Base-by-base conservation (phyloP, 257 asterid species). In the Solanum okadae region DNA sequence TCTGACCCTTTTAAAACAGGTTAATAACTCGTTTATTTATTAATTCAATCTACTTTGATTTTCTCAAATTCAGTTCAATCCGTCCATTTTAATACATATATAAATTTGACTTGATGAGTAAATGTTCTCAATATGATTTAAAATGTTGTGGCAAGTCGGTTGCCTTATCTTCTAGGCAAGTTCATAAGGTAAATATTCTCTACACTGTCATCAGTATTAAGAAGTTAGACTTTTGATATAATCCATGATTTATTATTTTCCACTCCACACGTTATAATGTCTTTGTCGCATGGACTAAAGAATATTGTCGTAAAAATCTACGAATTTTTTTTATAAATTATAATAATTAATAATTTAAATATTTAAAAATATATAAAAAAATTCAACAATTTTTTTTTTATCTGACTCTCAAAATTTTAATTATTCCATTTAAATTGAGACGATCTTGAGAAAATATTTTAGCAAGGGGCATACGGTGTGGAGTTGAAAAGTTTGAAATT, bases 401-500 rank as follows among this genome's bases (percentile, higher is more conserved):
- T 22, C 1, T 22, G 1, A 59, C 68, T 59, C 12, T 22, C 5
- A 22, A 22, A 59, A 3, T 22, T 59, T 22, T 8, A 22, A 22
- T 3, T 20, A 59, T 59, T 3, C 11, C 2, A 59, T 22, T 8
- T 59, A 59, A 10, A n/a, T n/a, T n/a, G 16, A n/a, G 16, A 63
- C 8, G 3, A 23, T 5, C 8, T 46, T 25, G 33, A 10, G 16
- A 63, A 63, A n/a, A n/a, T 63, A 63, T n/a, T 23, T 63, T 9
- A 23, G 31, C 16, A n/a, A n/a, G 15, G 71, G 71, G 27, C 13
- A 63, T 23, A 63, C 29, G 70, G 70, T 63, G 15, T n/a, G 71
- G 29, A 11, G 68, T 59, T 59, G 68, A 8, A 59, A 12, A 67
- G 75, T 89, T 86, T 73, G 89, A 86, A 87, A 90, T 88, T 70